Conservation (phyloP, 2,329 filamentous ascomycete species). For the Beauveria australis region DNA sequence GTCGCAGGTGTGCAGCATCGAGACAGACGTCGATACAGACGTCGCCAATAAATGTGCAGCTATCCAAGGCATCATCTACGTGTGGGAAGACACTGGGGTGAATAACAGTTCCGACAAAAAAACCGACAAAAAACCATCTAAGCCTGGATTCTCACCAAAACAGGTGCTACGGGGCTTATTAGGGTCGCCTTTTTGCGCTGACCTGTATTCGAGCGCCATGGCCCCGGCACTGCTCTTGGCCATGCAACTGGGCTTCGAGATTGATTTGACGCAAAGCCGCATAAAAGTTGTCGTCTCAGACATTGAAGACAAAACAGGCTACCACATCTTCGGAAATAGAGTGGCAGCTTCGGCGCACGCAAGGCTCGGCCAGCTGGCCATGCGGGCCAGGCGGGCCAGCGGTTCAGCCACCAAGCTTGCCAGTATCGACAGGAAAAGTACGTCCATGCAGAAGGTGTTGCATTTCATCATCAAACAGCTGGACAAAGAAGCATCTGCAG, state of each 20-base stretch:
- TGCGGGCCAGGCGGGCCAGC: constrained; percentile 26
- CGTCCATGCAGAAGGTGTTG: constrained; percentile 26
- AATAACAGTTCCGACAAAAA: constrained; percentile 15
- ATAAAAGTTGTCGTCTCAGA: constrained; percentile 25
- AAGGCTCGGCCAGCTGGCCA: constrained; percentile 24
- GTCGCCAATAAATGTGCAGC: constrained; percentile 8
- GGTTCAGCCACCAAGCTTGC: constrained; percentile 28
- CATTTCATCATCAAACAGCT: constrained; percentile 20
- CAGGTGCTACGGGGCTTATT: constrained; percentile 17
- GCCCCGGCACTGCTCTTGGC: constrained; percentile 27
- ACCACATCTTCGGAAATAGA: constrained; percentile 24
- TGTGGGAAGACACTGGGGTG: constrained; percentile 18
- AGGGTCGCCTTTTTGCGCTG: constrained; percentile 20
- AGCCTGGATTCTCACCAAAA: background rate
- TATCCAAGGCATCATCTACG: constrained; percentile 24
- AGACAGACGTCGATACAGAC: background rate
- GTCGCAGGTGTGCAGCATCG: constrained; percentile 21
- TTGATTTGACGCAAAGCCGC: constrained; percentile 22
- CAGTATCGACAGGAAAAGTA: constrained; percentile 28
- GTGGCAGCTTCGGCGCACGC: constrained; percentile 21
- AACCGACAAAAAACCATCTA: background rate
- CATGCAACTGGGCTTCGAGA: constrained; percentile 26
- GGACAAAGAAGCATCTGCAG: background rate
- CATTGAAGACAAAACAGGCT: constrained; percentile 29
- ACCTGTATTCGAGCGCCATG: constrained; percentile 23